phyloP scores from a whole-genome alignment of 1,139 yeast species.

The Yamadazyma dendronema region DNA sequence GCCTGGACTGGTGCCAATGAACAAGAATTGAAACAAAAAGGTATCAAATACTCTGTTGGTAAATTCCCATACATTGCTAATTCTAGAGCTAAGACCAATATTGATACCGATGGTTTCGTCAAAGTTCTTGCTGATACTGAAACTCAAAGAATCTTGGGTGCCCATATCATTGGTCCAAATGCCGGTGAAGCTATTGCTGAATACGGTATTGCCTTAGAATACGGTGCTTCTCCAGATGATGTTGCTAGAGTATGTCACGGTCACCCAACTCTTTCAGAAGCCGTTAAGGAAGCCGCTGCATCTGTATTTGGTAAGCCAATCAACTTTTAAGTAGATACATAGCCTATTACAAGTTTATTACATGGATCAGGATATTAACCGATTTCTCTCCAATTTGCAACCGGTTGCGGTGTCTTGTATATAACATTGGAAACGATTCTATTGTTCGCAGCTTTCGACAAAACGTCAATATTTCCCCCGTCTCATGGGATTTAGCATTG shows the following conservation, averaged over 20 bases:
- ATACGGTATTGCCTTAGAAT: constrained; percentile 95
- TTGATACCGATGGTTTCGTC: constrained; percentile 96
- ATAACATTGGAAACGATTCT: too few species aligned
- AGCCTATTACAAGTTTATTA: too few species aligned
- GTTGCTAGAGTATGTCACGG: constrained; percentile 97
- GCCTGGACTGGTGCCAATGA: constrained; percentile 99
- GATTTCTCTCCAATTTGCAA: too few species aligned
- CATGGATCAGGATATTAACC: too few species aligned
- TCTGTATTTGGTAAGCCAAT: constrained; percentile 89
- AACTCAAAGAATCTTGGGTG: constrained; percentile 94
- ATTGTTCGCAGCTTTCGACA: too few species aligned
- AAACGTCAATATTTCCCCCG: too few species aligned
- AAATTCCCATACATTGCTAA: constrained; percentile 98
- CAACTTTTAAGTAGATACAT: constrained; percentile 51
- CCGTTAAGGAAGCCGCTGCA: constrained; percentile 97
- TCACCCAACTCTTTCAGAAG: constrained; percentile 97
- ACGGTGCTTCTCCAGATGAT: constrained; percentile 98
- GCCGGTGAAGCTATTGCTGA: constrained; percentile 99
- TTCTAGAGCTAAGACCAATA: constrained; percentile 98
- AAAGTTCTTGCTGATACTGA: constrained; percentile 95
- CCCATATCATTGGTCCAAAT: constrained; percentile 95
- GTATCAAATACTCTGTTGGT: constrained; percentile 89
- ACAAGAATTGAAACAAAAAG: constrained; percentile 92
- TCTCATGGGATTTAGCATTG: too few species aligned
- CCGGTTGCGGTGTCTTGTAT: too few species aligned